Percentiles rank a stretch among this genome's conserved stretches.
These are phyloP conservation scores for Favolaschia claudopus DNA, from an alignment of 768 basidiomycete species.

Conservation along the genomic window DNA sequence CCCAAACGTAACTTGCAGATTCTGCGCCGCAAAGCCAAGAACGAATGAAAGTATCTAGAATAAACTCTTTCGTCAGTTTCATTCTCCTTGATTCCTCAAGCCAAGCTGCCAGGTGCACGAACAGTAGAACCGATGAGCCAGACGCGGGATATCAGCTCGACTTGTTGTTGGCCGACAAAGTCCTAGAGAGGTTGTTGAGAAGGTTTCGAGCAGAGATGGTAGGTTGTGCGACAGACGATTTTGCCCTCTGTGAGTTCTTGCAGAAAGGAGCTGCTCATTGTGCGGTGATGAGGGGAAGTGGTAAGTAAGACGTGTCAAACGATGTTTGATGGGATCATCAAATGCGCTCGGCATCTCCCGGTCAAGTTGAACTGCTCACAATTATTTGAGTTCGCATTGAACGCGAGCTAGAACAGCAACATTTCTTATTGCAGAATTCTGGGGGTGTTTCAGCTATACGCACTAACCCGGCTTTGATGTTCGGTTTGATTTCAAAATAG, in stretches of 20 bases:
- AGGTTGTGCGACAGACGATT: constrained; percentile 40
- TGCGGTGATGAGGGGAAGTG: no score
- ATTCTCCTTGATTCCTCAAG: not conserved
- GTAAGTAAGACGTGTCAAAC: no score
- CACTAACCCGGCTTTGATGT: no score
- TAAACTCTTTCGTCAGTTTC: not conserved
- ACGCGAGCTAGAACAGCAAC: no score
- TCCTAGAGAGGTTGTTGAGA: constrained; percentile 47
- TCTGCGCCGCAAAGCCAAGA: constrained; percentile 63
- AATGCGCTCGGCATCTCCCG: no score
- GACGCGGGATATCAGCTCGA: constrained; percentile 54
- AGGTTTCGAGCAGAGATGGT: not conserved
- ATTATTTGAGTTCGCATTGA: no score
- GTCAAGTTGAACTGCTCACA: no score
- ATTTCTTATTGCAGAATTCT: no score
- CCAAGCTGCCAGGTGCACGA: constrained; percentile 27
- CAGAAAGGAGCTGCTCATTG: constrained; percentile 31
- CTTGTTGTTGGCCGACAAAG: constrained; percentile 65
- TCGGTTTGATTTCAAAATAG: no score
- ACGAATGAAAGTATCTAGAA: constrained; percentile 62
- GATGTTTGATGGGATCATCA: no score
- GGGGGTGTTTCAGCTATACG: no score
- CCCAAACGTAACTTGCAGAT: constrained; percentile 59
- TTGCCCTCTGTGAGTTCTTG: constrained; percentile 48
- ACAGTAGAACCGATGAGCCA: constrained; percentile 58